A percentile compares a stretch with the other conserved stretches of the same genome.
phyloP scores from a whole-genome alignment of 148 eudicot genomes.

The Fallopia convolvulus region DNA sequence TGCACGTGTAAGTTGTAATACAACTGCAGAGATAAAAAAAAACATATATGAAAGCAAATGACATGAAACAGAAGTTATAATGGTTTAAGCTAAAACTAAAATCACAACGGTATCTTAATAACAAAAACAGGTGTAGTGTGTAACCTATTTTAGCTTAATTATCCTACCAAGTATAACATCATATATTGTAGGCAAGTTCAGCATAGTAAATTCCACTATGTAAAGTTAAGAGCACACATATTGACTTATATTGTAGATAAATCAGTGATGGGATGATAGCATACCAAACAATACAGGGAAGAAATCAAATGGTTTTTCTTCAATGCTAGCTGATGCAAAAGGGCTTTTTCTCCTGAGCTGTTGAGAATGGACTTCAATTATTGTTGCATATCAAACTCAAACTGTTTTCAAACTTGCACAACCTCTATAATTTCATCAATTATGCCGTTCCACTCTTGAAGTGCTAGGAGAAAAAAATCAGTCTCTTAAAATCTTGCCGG shows the following conservation, averaged over 20 bases:
- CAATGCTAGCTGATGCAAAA: slow-evolving; percentile 67
- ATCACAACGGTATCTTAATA: no score
- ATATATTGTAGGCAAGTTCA: not conserved
- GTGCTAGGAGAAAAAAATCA: no score
- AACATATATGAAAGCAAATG: no score
- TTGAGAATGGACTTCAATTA: slow-evolving; percentile 30
- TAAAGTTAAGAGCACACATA: not conserved
- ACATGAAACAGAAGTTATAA: no score
- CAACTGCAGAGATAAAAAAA: no score
- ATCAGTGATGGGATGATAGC: slow-evolving; percentile 5
- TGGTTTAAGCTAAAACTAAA: no score
- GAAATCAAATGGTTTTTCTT: slow-evolving; percentile 81
- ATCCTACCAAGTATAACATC: not conserved
- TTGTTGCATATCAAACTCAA: slow-evolving; percentile 6
- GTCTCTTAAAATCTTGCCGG: no score
- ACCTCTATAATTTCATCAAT: no score
- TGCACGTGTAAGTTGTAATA: no score
- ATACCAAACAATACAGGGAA: slow-evolving; percentile 62
- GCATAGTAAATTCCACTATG: not conserved
- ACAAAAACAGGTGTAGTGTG: no score
- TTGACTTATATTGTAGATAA: not conserved
- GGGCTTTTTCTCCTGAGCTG: slow-evolving; percentile 29
- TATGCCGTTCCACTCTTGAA: no score
- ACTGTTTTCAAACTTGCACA: not conserved
- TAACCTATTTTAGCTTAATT: not conserved